phyloP scores from a whole-genome alignment of 1,284 basidiomycete species.

The Rhodofomes roseus region DNA sequence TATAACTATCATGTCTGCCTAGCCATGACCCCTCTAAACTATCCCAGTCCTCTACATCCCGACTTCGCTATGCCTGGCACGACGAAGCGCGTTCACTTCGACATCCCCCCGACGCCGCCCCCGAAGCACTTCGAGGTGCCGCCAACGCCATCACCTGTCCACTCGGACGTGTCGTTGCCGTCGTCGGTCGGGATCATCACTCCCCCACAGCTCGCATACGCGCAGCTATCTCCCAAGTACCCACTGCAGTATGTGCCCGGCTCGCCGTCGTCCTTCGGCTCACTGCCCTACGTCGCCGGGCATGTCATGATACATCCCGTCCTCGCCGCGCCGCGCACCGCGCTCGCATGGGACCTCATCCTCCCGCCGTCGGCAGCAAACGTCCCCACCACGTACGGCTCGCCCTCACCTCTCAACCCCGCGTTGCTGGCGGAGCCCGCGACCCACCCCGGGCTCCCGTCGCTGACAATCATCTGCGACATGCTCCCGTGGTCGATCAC shows the following conservation, averaged over 20 bases:
- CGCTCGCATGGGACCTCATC: constrained; percentile 7
- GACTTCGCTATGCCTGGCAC: neutral
- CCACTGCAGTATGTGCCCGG: neutral
- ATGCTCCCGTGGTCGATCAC: constrained; percentile 11
- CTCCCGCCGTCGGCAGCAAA: neutral
- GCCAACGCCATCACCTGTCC: constrained; percentile 8
- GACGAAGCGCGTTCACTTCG: constrained; percentile 10
- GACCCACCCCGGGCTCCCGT: constrained; percentile 8
- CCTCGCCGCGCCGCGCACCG: constrained; percentile 3
- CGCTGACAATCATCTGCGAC: constrained; percentile 10
- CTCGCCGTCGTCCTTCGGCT: neutral
- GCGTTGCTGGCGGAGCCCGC: constrained; percentile 9
- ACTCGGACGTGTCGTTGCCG: constrained; percentile 3
- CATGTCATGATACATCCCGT: constrained; percentile 4
- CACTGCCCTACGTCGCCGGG: constrained; percentile 4
- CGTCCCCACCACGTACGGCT: neutral
- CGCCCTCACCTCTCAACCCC: neutral
- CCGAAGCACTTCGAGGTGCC: constrained; percentile 6
- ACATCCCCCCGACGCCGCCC: constrained; percentile 9
- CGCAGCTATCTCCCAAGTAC: neutral
- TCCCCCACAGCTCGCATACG: constrained; percentile 4
- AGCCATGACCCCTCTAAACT: neutral
- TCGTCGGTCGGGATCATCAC: constrained; percentile 8
- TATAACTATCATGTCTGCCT: neutral
- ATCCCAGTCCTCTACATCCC: neutral